Evolutionary conservation across 2,329 filamentous ascomycete species (phyloP).

Genomic region (Akanthomyces muscarius): DNA sequence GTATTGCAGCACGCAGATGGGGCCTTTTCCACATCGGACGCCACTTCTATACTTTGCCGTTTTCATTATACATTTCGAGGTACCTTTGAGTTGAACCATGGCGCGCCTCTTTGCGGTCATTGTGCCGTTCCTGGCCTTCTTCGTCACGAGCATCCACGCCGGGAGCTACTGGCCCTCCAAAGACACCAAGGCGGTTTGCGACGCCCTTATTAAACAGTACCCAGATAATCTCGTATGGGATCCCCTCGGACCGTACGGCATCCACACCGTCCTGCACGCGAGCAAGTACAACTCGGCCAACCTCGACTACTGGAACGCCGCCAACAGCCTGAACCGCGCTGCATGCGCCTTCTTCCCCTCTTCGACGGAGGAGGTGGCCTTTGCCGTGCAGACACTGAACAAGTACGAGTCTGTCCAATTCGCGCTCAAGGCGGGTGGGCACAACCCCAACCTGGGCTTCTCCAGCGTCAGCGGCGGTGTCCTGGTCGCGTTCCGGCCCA

Average conservation of each 20-base stretch:
- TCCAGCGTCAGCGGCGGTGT: conserved; percentile 34
- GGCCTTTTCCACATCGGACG: neutral
- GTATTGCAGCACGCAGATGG: conserved; percentile 4
- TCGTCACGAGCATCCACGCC: neutral
- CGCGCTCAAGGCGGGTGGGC: conserved; percentile 37
- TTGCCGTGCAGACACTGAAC: conserved; percentile 30
- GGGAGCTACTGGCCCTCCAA: neutral
- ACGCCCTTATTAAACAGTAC: conserved; percentile 15
- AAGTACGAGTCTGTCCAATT: conserved; percentile 30
- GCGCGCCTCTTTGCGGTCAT: neutral
- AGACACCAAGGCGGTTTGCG: conserved; percentile 20
- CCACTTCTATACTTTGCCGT: neutral
- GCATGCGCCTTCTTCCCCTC: conserved; percentile 34
- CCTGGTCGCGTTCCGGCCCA: conserved; percentile 33
- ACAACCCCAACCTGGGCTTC: conserved; percentile 34
- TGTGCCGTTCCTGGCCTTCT: neutral
- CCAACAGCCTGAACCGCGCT: conserved; percentile 23
- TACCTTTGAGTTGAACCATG: neutral
- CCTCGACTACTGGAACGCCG: conserved; percentile 22
- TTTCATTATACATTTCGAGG: neutral
- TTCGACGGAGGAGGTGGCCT: conserved; percentile 30
- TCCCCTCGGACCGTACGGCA: conserved; percentile 15
- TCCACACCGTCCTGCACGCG: neutral
- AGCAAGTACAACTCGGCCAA: conserved; percentile 17
- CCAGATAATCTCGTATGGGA: conserved; percentile 21